Percentiles rank a stretch among this genome's conserved stretches.
Evolutionary conservation across 169 alveolate genomes (phyloP).

Genomic region (Eimeria praecox): DNA sequence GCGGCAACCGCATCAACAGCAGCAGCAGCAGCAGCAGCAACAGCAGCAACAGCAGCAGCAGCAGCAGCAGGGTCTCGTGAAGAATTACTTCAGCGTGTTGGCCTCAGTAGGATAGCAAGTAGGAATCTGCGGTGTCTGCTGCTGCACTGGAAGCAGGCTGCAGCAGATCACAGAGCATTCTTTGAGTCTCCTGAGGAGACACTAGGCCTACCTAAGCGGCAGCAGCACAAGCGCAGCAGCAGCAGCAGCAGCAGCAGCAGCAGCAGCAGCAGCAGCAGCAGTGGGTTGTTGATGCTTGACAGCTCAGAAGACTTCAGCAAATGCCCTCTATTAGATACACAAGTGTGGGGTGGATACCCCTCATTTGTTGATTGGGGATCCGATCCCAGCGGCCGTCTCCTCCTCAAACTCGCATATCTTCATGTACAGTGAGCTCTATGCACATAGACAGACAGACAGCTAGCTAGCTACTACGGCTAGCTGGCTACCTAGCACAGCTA

Average conservation of each 20-base stretch:
- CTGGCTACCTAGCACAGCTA: neutral
- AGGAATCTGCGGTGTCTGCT: constrained; percentile 8
- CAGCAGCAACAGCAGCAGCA: neutral
- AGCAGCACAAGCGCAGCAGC: too few species aligned
- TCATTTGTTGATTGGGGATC: constrained; percentile 20
- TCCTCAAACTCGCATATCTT: constrained; percentile 5
- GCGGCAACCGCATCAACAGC: neutral
- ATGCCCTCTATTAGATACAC: constrained; percentile 13
- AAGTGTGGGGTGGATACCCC: neutral
- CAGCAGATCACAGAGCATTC: constrained; percentile 15
- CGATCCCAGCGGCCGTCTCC: constrained; percentile 31
- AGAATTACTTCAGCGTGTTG: constrained; percentile 30
- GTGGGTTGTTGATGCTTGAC: constrained; percentile 1
- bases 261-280: constrained; percentile 15
- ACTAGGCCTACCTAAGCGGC: neutral
- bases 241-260: constrained; percentile 9
- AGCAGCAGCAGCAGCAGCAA: constrained; percentile 30
- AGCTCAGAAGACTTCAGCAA: neutral
- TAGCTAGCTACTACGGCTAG: neutral
- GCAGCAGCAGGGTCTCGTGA: constrained; percentile 4
- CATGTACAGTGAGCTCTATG: neutral
- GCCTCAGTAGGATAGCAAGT: neutral
- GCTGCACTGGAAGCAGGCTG: neutral
- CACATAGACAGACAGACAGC: neutral
- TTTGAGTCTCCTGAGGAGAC: constrained; percentile 51